A percentile compares a stretch with the other conserved stretches of the same genome.
Evolutionary conservation across 2,329 filamentous ascomycete species (phyloP).

Genomic region (Fusarium lyarnte): DNA sequence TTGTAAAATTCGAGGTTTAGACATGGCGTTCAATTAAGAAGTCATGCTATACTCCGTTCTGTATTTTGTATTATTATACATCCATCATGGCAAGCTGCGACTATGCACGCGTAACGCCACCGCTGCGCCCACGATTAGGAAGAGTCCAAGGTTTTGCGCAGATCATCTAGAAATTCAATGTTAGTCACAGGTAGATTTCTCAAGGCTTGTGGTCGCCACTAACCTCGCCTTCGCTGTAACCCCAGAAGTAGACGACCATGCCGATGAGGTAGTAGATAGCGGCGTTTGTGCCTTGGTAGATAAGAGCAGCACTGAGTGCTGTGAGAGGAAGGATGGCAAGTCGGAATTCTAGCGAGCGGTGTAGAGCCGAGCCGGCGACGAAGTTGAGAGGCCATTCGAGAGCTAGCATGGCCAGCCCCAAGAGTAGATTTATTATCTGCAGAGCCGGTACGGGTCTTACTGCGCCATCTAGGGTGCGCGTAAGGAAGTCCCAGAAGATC

Average conservation of each 20-base stretch:
- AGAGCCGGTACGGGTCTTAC: slow-evolving; percentile 89
- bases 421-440: slow-evolving; percentile 87
- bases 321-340: slow-evolving; percentile 84
- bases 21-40: slow-evolving; percentile 1
- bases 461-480: slow-evolving; percentile 85
- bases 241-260: slow-evolving; percentile 92
- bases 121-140: slow-evolving; percentile 60
- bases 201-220: slow-evolving; percentile 42
- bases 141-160: slow-evolving; percentile 77
- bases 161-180: slow-evolving; percentile 62
- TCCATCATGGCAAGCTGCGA: slow-evolving; percentile 6
- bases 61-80: slow-evolving; percentile 30
- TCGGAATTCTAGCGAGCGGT: slow-evolving; percentile 88
- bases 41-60: background rate
- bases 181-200: slow-evolving; percentile 3
- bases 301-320: slow-evolving; percentile 75
- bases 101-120: slow-evolving; percentile 39
- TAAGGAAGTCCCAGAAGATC: slow-evolving; percentile 97
- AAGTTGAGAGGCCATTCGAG: slow-evolving; percentile 91
- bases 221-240: slow-evolving; percentile 96
- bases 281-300: slow-evolving; percentile 93
- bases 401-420: slow-evolving; percentile 80
- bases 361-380: slow-evolving; percentile 79
- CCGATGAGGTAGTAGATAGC: slow-evolving; percentile 92
- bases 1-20: slow-evolving; percentile 11